Evolutionary conservation across 805 yeast genomes (phyloP), one percentile per base, ranked within the genome.

Genomic region (Candida piceae): DNA sequence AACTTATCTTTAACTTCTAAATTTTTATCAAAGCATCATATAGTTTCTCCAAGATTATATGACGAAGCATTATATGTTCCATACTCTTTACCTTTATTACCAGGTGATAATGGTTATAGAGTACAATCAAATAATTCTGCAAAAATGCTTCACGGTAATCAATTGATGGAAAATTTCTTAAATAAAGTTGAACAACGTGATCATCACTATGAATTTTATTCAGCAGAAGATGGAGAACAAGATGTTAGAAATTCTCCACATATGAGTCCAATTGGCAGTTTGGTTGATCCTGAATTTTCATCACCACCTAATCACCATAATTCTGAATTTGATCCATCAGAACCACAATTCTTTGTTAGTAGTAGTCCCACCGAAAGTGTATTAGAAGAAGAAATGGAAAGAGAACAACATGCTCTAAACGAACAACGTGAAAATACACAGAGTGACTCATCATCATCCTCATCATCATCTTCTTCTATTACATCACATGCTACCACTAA

Each of bases 51-150:
- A 1, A 67, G 97, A 43, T 57, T 84, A 21, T 90, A 90, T 51
- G 96, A 90, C 60, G 97, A 90, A 50, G 95, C 87, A n/a, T 62
- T 93, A 17, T 90, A 89, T 53, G 90, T 84, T 7, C 95, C 95
- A 1, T 90, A 89, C 52, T 74, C 87, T 20, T 65, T 90, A 27
- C 98, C 97, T 0, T 66, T 89, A 19, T 64, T 87, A 3, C 94
- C 96, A 0, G 97, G 97, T 3, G 74, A 70, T 18, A 82, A 80
- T 47, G 88, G 94, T 0, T 82, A 72, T 49, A 65, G 95, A 36
- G 79, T 85, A 11, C 79, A 77, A 54, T 80, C 93, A 2, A 83
- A 84, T 50, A 74, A 73, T 39, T 60, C 78, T 4, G 59, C 57
- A 18, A 62, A 62, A 35, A 59, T 59, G 62, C 57, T 53, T 39